Evolutionary conservation across 2,329 filamentous ascomycete species (phyloP), one percentile per base, ranked within the genome.

Genomic region (Leptographium wingfieldii): DNA sequence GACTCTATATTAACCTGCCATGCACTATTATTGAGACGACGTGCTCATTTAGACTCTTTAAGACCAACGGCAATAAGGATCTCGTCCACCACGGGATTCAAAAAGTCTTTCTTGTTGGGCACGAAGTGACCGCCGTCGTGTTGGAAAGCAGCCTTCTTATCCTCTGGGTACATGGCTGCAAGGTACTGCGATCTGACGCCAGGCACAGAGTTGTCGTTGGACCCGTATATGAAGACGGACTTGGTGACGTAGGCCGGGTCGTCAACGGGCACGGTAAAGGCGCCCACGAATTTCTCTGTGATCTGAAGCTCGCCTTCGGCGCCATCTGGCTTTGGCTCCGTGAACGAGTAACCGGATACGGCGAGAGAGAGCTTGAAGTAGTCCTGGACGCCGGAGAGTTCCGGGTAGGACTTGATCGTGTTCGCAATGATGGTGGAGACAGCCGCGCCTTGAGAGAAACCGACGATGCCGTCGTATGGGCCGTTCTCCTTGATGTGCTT

Each of bases 141-240:
- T 40, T 57, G 35, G 22, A 60, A 60, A n/a, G 27, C 19, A 6
- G 55, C 55, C 59, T 55, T 60, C 49, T 60, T 57, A 16, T 57
- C 49, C 10, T 60, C 55, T 16, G 59, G 59, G 49, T 60, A 60
- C 59, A 60, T 57, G 55, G 59, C 59, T 22, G 59, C 59, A n/a
- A 60, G 59, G 49, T 60, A 60, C 59, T 57, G 48, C 19, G 59
- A 57, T 12, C 59, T 14, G 35, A 55, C 49, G 22, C 59, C 59
- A 7, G 59, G 59, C 49, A 60, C 59, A 19, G 59, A 60, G 59
- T 60, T 60, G 59, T 60, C 59, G 51, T 60, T 60, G 14, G 55
- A 57, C 10, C 59, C 59, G 55, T 60, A 60, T 22, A 60, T 57
- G 29, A 60, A 60, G 19, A 60, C 6, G n/a, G 59, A 60, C 12